Percentiles rank a stretch among this genome's conserved stretches.
Evolutionary conservation across 2,329 filamentous ascomycete genomes (phyloP).

Genomic region (Botrytis squamosa): DNA sequence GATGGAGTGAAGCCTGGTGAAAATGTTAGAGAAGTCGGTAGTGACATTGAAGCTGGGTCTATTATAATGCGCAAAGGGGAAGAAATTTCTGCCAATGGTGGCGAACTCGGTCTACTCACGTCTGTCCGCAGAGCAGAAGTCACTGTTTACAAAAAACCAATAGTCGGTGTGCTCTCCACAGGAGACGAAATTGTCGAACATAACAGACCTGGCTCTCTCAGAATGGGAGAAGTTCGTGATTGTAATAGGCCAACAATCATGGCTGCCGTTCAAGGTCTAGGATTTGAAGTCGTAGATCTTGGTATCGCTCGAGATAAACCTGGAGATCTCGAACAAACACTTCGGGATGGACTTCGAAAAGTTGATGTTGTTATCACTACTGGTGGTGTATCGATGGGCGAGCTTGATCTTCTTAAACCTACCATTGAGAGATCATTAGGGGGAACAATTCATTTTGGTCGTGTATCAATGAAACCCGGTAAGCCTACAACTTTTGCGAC

Average conservation of each 20-base stretch:
- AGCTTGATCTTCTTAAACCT: constrained; percentile 93
- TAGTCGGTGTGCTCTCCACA: constrained; percentile 85
- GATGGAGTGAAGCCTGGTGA: constrained; percentile 73
- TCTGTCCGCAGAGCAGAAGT: constrained; percentile 76
- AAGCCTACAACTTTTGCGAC: constrained; percentile 98
- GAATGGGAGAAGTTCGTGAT: constrained; percentile 84
- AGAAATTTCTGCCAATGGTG: constrained; percentile 80
- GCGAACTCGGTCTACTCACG: constrained; percentile 86
- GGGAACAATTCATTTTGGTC: constrained; percentile 92
- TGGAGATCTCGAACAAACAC: constrained; percentile 69
- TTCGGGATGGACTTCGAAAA: constrained; percentile 70
- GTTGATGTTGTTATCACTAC: constrained; percentile 87
- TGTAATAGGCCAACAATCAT: constrained; percentile 88
- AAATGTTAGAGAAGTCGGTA: constrained; percentile 89
- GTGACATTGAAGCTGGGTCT: constrained; percentile 71
- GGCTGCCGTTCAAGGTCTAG: constrained; percentile 70
- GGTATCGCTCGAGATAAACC: constrained; percentile 78
- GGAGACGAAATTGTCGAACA: constrained; percentile 91
- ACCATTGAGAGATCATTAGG: constrained; percentile 88
- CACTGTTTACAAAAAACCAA: constrained; percentile 70
- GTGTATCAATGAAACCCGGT: constrained; percentile 96
- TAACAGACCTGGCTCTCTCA: constrained; percentile 59
- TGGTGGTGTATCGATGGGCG: constrained; percentile 96
- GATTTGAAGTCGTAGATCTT: constrained; percentile 78
- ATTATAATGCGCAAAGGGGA: constrained; percentile 75